A percentile compares a stretch with the other conserved stretches of the same genome.
These are phyloP conservation scores for Rhynchospora tenuis DNA, from an alignment of 176 grass and related monocot genomes.

Conservation along the genomic window DNA sequence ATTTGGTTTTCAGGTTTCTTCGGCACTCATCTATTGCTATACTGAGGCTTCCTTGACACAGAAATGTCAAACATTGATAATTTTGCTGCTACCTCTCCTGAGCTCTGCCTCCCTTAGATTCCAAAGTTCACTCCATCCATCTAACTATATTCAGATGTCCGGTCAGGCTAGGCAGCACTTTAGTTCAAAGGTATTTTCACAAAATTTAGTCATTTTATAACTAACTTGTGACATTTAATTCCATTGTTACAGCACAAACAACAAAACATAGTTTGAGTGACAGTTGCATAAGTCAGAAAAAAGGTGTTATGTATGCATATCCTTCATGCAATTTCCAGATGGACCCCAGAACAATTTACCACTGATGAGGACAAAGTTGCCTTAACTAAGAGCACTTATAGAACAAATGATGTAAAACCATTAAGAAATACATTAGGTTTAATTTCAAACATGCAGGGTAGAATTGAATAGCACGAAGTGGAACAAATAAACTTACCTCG, in stretches of 20 bases:
- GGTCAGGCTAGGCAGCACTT: background rate
- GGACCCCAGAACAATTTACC: background rate
- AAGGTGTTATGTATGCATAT: background rate
- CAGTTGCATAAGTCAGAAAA: background rate
- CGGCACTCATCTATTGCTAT: no score
- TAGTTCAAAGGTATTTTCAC: background rate
- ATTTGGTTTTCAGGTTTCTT: background rate
- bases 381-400: background rate
- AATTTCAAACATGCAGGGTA: background rate
- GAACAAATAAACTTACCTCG: constrained; percentile 47
- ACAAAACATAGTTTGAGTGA: background rate
- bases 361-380: background rate
- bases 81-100: background rate
- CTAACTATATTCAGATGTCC: background rate
- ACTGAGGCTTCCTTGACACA: background rate
- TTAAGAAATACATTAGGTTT: background rate
- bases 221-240: background rate
- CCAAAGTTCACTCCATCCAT: no score
- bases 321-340: background rate
- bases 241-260: background rate
- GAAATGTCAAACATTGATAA: background rate
- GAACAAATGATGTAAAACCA: background rate
- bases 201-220: background rate
- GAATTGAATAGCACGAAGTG: background rate
- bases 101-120: background rate